These are phyloP conservation scores for Metschnikowia noctiluminum DNA, from an alignment of 805 yeast genomes.

Conservation along the genomic window DNA sequence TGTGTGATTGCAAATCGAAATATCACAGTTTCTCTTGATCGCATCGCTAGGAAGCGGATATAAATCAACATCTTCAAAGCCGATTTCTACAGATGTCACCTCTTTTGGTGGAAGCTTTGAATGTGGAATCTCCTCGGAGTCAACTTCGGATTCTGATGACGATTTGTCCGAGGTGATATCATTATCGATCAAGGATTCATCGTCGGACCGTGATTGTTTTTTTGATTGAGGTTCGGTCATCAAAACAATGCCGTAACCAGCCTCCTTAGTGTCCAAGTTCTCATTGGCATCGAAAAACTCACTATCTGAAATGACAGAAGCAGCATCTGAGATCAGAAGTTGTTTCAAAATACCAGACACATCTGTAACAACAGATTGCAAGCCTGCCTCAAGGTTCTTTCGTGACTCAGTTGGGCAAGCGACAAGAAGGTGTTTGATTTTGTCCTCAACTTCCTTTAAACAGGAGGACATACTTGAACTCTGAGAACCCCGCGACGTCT, in stretches of 20 bases:
- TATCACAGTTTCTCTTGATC: constrained; percentile 54
- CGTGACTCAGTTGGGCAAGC: neutral
- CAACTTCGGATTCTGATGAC: constrained; percentile 17
- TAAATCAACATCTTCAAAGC: constrained; percentile 33
- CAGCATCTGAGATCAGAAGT: constrained; percentile 19
- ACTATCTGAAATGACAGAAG: constrained; percentile 28
- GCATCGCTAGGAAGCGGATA: constrained; percentile 61
- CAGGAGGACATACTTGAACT: neutral
- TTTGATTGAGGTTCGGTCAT: constrained; percentile 21
- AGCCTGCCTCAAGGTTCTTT: constrained; percentile 1
- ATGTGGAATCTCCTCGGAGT: constrained; percentile 14
- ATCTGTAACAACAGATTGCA: neutral
- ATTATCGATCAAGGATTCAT: constrained; percentile 21
- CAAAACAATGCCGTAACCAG: constrained; percentile 54
- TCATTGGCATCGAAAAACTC: constrained; percentile 65
- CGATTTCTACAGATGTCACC: neutral
- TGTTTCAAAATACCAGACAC: constrained; percentile 4
- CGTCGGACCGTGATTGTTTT: constrained; percentile 9
- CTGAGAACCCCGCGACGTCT: neutral
- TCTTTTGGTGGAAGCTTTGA: neutral
- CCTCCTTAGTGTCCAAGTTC: constrained; percentile 29
- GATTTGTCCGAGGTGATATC: constrained; percentile 19
- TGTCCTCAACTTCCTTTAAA: constrained; percentile 3
- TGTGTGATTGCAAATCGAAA: constrained; percentile 53
- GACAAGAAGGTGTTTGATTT: neutral